Percentiles rank a stretch among this genome's conserved stretches.
phyloP scores from a whole-genome alignment of 164 flowering plant species.

The Tetrastigma voinierianum region DNA sequence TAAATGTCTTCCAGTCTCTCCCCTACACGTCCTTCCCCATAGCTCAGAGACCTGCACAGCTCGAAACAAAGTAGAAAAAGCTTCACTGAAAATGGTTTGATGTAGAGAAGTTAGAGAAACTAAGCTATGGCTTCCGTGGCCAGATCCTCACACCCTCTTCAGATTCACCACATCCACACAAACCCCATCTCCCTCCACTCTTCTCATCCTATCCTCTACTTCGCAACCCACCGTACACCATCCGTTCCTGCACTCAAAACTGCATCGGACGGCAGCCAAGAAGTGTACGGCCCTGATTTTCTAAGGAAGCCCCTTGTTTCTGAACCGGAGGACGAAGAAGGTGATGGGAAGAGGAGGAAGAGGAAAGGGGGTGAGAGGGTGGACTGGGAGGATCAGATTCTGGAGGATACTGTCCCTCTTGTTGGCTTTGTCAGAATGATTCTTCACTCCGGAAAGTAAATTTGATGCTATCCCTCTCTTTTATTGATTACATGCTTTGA shows the following conservation, averaged over 20 bases:
- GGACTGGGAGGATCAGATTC: conserved; percentile 89
- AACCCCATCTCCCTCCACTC: conserved; percentile 16
- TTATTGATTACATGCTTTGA: neutral
- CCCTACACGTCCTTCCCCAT: too few relatives aligned
- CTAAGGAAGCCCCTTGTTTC: conserved; percentile 48
- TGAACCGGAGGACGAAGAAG: conserved; percentile 18
- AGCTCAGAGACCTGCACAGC: too few relatives aligned
- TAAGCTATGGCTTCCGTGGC: conserved; percentile 25
- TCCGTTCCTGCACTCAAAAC: conserved; percentile 30
- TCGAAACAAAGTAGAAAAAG: too few relatives aligned
- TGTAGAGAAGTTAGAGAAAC: too few relatives aligned
- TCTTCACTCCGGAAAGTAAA: conserved; percentile 72
- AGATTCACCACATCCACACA: conserved; percentile 6
- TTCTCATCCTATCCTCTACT: conserved; percentile 7
- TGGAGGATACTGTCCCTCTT: conserved; percentile 92
- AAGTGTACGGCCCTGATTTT: conserved; percentile 35
- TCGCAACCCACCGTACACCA: neutral
- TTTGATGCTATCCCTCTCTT: conserved; percentile 1
- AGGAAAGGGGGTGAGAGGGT: conserved; percentile 25
- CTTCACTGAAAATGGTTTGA: too few relatives aligned
- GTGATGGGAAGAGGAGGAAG: conserved; percentile 14
- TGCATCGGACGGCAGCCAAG: conserved; percentile 26
- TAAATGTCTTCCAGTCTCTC: too few relatives aligned
- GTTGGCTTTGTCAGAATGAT: conserved; percentile 74
- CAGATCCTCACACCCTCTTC: conserved; percentile 9